These are phyloP conservation scores for Chloroidium sp. DNA, from an alignment of 163 green algal genomes.

Conservation along the genomic window DNA sequence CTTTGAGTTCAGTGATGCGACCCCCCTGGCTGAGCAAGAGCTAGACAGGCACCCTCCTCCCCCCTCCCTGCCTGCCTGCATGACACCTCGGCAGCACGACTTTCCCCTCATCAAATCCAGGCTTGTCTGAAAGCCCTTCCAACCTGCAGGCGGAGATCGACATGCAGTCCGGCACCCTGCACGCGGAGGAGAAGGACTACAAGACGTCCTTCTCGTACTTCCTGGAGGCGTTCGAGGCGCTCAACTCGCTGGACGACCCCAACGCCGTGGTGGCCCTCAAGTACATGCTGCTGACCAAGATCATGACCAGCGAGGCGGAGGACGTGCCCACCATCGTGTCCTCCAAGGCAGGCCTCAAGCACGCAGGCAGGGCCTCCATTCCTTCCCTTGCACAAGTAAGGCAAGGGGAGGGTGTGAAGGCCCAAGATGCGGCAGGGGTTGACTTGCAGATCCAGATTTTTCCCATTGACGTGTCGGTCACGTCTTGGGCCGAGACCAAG, in stretches of 20 bases:
- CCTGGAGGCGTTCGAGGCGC: constrained; percentile 95
- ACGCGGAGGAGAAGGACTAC: constrained; percentile 96
- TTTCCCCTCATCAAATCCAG: neutral
- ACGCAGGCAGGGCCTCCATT: constrained; percentile 32
- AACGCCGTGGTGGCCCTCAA: constrained; percentile 80
- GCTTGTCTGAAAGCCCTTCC: neutral
- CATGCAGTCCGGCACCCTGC: constrained; percentile 84
- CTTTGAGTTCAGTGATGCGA: too few relatives aligned
- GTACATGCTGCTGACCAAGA: constrained; percentile 98
- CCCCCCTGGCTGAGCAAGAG: too few relatives aligned
- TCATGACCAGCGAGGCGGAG: constrained; percentile 76
- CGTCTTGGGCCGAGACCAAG: too few relatives aligned
- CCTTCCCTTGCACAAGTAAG: neutral
- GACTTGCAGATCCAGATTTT: too few relatives aligned
- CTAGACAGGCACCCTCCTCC: too few relatives aligned
- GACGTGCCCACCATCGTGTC: constrained; percentile 81
- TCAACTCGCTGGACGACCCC: constrained; percentile 70
- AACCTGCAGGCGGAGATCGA: constrained; percentile 69
- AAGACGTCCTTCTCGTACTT: constrained; percentile 99
- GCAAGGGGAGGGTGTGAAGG: neutral
- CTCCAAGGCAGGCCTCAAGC: constrained; percentile 91
- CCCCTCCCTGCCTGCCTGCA: too few relatives aligned
- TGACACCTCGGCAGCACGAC: neutral
- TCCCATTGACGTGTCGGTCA: too few relatives aligned
- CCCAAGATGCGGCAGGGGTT: too few relatives aligned